phyloP scores from a whole-genome alignment of 1,139 yeast genomes.

The Yamadazyma triangularis region DNA sequence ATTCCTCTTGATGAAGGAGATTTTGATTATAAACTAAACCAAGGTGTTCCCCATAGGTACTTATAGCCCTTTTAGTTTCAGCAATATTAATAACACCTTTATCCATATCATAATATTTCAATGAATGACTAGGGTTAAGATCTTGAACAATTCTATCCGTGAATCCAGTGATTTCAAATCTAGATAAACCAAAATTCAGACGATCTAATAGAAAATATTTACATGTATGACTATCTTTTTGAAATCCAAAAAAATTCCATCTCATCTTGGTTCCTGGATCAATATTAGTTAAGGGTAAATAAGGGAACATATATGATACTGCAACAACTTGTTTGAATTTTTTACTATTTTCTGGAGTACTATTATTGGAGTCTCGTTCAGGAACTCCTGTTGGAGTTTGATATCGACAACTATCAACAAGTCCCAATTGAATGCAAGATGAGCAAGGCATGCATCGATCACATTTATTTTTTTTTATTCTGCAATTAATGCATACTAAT shows the following conservation, averaged over 20 bases:
- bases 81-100: constrained; percentile 3
- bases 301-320: constrained; percentile 4
- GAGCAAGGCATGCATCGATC: constrained; percentile 30
- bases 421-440: constrained; percentile 21
- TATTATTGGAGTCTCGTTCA: no score
- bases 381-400: background rate
- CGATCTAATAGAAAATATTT: constrained; percentile 5
- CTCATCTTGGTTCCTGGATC: constrained; percentile 8
- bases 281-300: constrained; percentile 5
- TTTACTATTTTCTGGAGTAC: constrained; percentile 3
- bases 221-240: constrained; percentile 6
- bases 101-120: constrained; percentile 5
- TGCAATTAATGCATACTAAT: constrained; percentile 24
- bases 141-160: background rate
- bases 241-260: constrained; percentile 9
- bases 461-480: constrained; percentile 30
- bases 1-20: constrained; percentile 2
- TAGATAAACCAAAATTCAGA: constrained; percentile 4
- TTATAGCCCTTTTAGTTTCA: constrained; percentile 2
- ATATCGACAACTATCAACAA: constrained; percentile 12
- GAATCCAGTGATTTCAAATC: background rate
- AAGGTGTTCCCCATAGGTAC: constrained; percentile 4
- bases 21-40: constrained; percentile 6
- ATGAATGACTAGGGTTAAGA: constrained; percentile 1
- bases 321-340: constrained; percentile 1